Percentiles rank a stretch among this genome's conserved stretches.
Evolutionary conservation across 805 yeast genomes (phyloP).

Genomic region (Priceomyces castillae): DNA sequence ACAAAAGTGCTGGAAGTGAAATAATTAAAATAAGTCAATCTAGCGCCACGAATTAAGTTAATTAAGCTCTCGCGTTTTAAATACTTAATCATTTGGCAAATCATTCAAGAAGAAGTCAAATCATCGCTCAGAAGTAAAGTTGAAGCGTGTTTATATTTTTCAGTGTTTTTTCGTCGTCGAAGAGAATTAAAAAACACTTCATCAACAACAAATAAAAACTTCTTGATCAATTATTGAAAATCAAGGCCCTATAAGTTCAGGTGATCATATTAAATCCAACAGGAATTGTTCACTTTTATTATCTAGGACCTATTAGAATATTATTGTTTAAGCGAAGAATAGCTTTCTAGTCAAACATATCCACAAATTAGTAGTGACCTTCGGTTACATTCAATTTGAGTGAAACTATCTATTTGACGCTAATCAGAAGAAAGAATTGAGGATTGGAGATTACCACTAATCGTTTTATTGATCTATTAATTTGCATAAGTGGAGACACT

Average conservation of each 20-base stretch:
- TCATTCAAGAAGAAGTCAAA: too few relatives aligned
- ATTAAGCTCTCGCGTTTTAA: neutral
- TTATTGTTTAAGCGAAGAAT: neutral
- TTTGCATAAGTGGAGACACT: constrained; percentile 7
- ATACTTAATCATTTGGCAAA: too few relatives aligned
- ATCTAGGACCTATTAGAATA: neutral
- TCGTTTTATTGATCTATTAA: constrained; percentile 1
- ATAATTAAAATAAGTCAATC: neutral
- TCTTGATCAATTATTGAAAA: neutral
- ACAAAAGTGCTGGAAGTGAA: constrained; percentile 4
- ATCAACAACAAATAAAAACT: too few relatives aligned
- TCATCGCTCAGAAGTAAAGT: neutral
- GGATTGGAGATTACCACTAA: constrained; percentile 1
- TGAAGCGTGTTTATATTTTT: neutral
- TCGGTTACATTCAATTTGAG: neutral
- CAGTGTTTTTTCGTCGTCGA: neutral
- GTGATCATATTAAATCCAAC: neutral
- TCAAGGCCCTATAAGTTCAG: neutral
- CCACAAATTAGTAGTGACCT: neutral
- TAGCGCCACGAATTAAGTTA: neutral
- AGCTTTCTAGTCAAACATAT: neutral
- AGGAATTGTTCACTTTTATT: neutral
- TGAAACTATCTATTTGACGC: neutral
- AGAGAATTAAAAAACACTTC: neutral
- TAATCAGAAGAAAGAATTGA: neutral